Evolutionary conservation across 1,284 basidiomycete genomes (phyloP).

Genomic region (Heterobasidion annosum): DNA sequence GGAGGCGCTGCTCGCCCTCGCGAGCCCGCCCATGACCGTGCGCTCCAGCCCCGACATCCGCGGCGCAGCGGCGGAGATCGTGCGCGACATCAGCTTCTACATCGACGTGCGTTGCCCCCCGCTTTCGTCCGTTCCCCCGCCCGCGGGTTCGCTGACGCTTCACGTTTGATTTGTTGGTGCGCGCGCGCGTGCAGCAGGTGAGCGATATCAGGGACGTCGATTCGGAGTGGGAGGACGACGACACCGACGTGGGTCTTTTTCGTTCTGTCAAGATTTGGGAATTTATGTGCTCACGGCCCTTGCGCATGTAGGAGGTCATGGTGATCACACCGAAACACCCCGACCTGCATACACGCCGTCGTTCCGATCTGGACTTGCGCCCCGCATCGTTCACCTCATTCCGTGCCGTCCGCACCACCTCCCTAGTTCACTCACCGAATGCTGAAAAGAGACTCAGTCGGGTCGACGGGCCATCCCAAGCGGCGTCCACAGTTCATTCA

Average conservation of each 20-base stretch:
- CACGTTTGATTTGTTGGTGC: not conserved
- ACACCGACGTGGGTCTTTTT: slow-evolving; percentile 25
- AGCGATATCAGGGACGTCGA: slow-evolving; percentile 26
- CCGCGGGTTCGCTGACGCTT: not conserved
- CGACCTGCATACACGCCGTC: not conserved
- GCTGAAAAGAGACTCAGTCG: too few species aligned
- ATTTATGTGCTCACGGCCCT: not conserved
- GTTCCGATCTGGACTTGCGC: not conserved
- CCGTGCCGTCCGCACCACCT: not conserved
- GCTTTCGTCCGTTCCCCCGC: not conserved
- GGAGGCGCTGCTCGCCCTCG: not conserved
- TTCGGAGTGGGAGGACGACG: slow-evolving; percentile 32
- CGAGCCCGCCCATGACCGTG: not conserved
- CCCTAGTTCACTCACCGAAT: not conserved
- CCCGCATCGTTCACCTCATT: not conserved
- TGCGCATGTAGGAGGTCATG: slow-evolving; percentile 28
- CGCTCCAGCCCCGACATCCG: not conserved
- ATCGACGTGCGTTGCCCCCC: slow-evolving; percentile 23
- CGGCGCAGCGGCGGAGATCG: not conserved
- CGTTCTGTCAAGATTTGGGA: too few species aligned
- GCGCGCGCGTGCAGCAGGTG: slow-evolving; percentile 16
- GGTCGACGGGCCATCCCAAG: not conserved
- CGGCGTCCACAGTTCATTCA: not conserved
- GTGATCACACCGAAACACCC: slow-evolving; percentile 25
- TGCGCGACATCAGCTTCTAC: slow-evolving; percentile 26